These are phyloP conservation scores for Novymonas esmeraldas DNA, from an alignment of 208 protist species.

Conservation along the genomic window DNA sequence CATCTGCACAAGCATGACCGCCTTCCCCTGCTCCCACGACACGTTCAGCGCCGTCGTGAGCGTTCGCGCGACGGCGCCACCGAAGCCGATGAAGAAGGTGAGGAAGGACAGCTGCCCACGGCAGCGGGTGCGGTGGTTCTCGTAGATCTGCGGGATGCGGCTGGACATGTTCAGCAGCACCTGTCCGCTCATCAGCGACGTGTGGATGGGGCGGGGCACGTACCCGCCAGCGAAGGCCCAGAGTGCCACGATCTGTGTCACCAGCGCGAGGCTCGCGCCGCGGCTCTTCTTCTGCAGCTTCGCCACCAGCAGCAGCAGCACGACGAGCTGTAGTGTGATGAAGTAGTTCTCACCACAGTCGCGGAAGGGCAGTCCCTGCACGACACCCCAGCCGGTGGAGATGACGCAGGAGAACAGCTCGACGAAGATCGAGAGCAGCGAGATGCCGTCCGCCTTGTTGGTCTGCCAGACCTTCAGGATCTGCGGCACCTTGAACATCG, in stretches of 20 bases:
- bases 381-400: conserved; percentile 78
- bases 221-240: conserved; percentile 44
- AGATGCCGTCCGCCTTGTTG: conserved; percentile 72
- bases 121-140: conserved; percentile 65
- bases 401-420: conserved; percentile 83
- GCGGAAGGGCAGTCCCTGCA: conserved; percentile 65
- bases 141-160: conserved; percentile 79
- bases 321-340: conserved; percentile 66
- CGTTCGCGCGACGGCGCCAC: conserved; percentile 67
- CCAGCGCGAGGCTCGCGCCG: conserved; percentile 35
- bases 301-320: conserved; percentile 71
- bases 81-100: conserved; percentile 85
- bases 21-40: conserved; percentile 75
- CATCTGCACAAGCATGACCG: conserved; percentile 72
- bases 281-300: conserved; percentile 52
- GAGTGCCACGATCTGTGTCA: conserved; percentile 33
- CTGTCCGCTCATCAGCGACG: conserved; percentile 55
- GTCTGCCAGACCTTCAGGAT: conserved; percentile 70
- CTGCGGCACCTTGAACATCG: conserved; percentile 87
- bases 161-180: conserved; percentile 75
- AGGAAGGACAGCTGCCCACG: conserved; percentile 82
- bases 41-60: conserved; percentile 87
- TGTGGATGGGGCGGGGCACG: conserved; percentile 53
- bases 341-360: conserved; percentile 86
- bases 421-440: conserved; percentile 54